A percentile compares a stretch with the other conserved stretches of the same genome.
Conservation (phyloP, 768 basidiomycete genomes). For the Serendipita sp. region DNA sequence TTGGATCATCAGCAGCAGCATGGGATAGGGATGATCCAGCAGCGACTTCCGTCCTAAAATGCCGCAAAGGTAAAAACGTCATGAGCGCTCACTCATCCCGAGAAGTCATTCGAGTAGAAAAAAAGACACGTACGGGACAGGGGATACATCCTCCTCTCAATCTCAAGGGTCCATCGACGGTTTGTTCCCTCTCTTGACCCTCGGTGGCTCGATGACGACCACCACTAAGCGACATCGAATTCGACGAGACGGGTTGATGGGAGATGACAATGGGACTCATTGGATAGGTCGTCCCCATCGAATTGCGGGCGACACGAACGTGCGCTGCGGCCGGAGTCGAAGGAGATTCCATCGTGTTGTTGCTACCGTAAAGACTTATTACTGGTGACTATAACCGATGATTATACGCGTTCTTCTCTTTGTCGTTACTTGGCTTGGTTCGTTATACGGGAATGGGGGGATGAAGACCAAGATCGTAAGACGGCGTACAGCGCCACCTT, state of each 20-base stretch:
- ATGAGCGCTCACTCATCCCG: too few species aligned
- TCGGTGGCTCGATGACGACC: neutral
- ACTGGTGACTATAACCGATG: too few species aligned
- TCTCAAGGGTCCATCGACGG: neutral
- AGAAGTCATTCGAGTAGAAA: too few species aligned
- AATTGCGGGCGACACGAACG: neutral
- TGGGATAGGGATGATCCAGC: neutral
- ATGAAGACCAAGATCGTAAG: too few species aligned
- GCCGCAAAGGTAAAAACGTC: too few species aligned
- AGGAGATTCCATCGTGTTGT: too few species aligned
- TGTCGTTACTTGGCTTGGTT: too few species aligned
- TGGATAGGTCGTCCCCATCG: neutral
- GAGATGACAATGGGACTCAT: neutral
- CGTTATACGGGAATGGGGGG: too few species aligned
- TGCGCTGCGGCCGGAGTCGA: too few species aligned
- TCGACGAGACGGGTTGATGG: neutral
- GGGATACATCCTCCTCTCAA: neutral
- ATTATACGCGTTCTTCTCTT: too few species aligned
- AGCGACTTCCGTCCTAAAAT: neutral
- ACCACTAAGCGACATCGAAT: neutral
- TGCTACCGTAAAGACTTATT: too few species aligned
- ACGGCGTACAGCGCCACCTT: too few species aligned
- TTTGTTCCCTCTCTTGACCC: neutral
- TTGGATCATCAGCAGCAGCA: neutral
- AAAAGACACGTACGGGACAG: neutral